Evolutionary conservation across 2,329 filamentous ascomycete genomes (phyloP).

Genomic region (Proliferodiscus dingleyae): DNA sequence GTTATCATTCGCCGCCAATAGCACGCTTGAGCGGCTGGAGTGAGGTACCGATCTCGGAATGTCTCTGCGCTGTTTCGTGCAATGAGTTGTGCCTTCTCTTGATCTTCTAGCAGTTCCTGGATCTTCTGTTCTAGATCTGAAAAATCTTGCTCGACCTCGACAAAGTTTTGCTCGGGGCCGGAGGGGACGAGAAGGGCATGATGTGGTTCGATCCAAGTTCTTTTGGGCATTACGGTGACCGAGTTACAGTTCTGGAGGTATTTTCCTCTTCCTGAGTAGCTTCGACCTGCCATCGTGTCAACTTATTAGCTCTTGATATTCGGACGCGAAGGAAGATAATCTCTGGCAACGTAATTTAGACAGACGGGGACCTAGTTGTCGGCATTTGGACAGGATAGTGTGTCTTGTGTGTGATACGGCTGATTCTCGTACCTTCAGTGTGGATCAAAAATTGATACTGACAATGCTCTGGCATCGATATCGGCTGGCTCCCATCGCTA

Average conservation of each 20-base stretch:
- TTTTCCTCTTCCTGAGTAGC: slow-evolving; percentile 49
- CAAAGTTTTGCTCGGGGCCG: slow-evolving; percentile 44
- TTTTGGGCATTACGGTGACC: slow-evolving; percentile 10
- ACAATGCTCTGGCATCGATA: slow-evolving; percentile 49
- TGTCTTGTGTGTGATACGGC: not conserved
- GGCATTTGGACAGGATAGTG: not conserved
- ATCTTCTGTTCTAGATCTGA: slow-evolving; percentile 34
- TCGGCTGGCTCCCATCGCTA: slow-evolving; percentile 29
- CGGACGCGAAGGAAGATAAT: too few relatives aligned
- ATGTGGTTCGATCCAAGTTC: slow-evolving; percentile 17
- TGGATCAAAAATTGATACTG: slow-evolving; percentile 49
- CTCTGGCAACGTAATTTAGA: too few relatives aligned
- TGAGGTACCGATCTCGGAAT: slow-evolving; percentile 44
- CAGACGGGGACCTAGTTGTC: too few relatives aligned
- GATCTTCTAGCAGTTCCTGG: slow-evolving; percentile 38
- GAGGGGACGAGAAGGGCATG: slow-evolving; percentile 14
- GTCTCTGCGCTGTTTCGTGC: slow-evolving; percentile 33
- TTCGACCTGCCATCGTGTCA: slow-evolving; percentile 27
- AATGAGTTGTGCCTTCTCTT: slow-evolving; percentile 41
- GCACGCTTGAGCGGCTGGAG: slow-evolving; percentile 49
- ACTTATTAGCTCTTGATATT: not conserved
- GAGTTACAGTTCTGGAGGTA: slow-evolving; percentile 41
- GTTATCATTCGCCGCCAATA: slow-evolving; percentile 37
- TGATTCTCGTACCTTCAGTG: slow-evolving; percentile 39
- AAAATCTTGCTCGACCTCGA: slow-evolving; percentile 43